These are phyloP conservation scores for Viridothelium virens DNA, from an alignment of 495 filamentous ascomycete species.

Conservation along the genomic window DNA sequence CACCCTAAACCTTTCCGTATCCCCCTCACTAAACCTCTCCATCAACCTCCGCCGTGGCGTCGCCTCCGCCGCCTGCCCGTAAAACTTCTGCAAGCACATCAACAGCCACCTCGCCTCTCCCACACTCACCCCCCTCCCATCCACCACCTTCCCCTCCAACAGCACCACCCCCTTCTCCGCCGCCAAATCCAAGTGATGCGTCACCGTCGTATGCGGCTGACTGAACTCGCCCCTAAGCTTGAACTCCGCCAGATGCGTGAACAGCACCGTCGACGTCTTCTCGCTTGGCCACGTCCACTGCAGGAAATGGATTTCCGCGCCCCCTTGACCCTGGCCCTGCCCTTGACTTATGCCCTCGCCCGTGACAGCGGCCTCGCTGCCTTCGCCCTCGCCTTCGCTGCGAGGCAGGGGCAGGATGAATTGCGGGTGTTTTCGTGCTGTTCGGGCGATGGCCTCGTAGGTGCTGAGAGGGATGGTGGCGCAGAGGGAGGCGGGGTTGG, in stretches of 20 bases:
- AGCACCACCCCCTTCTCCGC: conserved; percentile 68
- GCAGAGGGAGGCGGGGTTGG: conserved; percentile 62
- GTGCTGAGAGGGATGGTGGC: conserved; percentile 67
- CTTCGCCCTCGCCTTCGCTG: conserved; percentile 25
- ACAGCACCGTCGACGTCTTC: conserved; percentile 72
- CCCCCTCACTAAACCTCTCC: conserved; percentile 73
- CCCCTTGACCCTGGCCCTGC: conserved; percentile 34
- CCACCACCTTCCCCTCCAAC: conserved; percentile 71
- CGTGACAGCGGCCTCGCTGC: not conserved
- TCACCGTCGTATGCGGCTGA: conserved; percentile 84
- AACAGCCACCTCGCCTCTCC: conserved; percentile 79
- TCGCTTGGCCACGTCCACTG: conserved; percentile 67
- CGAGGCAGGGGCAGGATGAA: conserved; percentile 86
- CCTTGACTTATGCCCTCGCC: not conserved
- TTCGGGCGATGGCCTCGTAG: conserved; percentile 57
- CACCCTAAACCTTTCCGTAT: conserved; percentile 62
- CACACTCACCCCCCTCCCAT: conserved; percentile 66
- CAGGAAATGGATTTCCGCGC: conserved; percentile 74
- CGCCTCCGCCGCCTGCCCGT: conserved; percentile 51
- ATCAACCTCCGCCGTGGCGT: conserved; percentile 57
- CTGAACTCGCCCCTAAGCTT: conserved; percentile 84
- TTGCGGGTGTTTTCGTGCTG: conserved; percentile 66
- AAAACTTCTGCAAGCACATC: conserved; percentile 94
- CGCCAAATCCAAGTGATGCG: conserved; percentile 75
- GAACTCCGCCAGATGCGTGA: conserved; percentile 86